A percentile compares a stretch with the other conserved stretches of the same genome.
These are phyloP conservation scores for Clonostachys rhizophaga DNA, from an alignment of 2,329 filamentous ascomycete species.

Conservation along the genomic window DNA sequence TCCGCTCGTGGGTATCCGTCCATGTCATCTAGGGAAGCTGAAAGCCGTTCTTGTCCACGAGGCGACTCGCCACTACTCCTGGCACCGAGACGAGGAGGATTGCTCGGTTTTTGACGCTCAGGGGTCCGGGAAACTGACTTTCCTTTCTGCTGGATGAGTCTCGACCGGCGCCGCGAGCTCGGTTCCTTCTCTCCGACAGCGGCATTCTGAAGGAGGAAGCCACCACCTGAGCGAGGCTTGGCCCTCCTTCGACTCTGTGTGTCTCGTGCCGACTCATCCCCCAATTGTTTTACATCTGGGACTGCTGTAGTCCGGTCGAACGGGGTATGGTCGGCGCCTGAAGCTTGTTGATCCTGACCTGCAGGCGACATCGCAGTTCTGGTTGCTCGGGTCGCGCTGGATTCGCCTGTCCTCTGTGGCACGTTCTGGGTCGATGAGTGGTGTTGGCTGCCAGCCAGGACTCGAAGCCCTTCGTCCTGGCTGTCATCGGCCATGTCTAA, in stretches of 20 bases:
- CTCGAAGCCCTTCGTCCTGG: not conserved
- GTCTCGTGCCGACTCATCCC: too few species aligned
- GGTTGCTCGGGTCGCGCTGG: not conserved
- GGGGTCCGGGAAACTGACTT: slow-evolving; percentile 3
- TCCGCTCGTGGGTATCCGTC: too few species aligned
- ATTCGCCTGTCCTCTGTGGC: slow-evolving; percentile 11
- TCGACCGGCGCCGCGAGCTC: slow-evolving; percentile 19
- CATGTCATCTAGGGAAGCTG: too few species aligned
- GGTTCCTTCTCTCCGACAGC: slow-evolving; percentile 23
- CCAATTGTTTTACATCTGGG: too few species aligned
- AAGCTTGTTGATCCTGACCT: too few species aligned
- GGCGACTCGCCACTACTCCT: too few species aligned
- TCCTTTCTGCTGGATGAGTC: slow-evolving; percentile 5
- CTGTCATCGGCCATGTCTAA: not conserved
- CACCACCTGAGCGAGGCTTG: slow-evolving; percentile 40
- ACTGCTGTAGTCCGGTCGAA: too few species aligned
- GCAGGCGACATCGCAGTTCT: too few species aligned
- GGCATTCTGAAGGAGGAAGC: slow-evolving; percentile 45
- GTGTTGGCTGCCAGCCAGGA: not conserved
- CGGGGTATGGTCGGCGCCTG: too few species aligned
- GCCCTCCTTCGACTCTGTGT: slow-evolving; percentile 16
- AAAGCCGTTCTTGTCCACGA: too few species aligned
- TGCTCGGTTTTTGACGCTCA: not conserved
- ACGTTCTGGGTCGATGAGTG: not conserved
- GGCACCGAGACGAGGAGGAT: too few species aligned